These are phyloP conservation scores for Pichia sp. DNA, from an alignment of 1,139 yeast genomes.

Conservation along the genomic window DNA sequence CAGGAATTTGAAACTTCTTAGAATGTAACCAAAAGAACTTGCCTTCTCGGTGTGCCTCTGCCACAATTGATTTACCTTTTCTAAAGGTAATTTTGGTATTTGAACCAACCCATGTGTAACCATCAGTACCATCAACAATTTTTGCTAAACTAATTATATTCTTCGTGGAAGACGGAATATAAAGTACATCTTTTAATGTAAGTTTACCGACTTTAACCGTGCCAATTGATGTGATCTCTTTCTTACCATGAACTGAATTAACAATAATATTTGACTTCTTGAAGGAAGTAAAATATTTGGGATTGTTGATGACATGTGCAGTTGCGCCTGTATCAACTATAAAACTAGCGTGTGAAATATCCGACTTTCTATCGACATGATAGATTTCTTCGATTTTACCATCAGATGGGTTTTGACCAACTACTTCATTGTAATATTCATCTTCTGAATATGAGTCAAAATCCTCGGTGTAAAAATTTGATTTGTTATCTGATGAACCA, in stretches of 20 bases:
- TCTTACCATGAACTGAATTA: background rate
- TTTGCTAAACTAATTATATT: constrained; percentile 2
- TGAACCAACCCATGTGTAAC: background rate
- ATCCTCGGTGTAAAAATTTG: no score
- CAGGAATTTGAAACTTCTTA: background rate
- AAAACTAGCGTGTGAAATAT: background rate
- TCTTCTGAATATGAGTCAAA: no score
- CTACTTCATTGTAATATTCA: no score
- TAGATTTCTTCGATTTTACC: background rate
- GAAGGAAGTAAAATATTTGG: background rate
- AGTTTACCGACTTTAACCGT: constrained; percentile 1
- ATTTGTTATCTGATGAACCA: no score
- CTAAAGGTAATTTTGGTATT: background rate
- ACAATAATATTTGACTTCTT: background rate
- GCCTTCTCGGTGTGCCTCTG: background rate
- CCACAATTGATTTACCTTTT: background rate
- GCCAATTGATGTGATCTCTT: background rate
- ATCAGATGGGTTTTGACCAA: no score
- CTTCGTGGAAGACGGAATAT: background rate
- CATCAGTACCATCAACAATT: background rate
- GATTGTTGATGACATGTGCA: background rate
- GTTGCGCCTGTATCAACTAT: constrained; percentile 2
- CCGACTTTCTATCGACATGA: background rate
- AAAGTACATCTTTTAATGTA: background rate
- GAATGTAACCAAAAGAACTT: constrained; percentile 1